phyloP scores from a whole-genome alignment of 1,139 yeast genomes.

The Magnusiomyces suaveolens region DNA sequence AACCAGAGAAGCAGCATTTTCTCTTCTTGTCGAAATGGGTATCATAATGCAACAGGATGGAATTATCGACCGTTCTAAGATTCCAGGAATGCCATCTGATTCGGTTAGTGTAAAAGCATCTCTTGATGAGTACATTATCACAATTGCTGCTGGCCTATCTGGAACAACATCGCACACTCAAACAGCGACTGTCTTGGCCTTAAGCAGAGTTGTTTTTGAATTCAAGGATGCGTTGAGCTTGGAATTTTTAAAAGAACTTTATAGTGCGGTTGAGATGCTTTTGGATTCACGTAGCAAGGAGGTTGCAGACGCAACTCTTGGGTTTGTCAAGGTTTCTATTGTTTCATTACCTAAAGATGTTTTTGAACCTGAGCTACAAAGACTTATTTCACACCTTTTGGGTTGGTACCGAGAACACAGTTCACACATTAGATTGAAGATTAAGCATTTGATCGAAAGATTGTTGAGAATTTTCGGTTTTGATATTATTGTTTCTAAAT shows the following conservation, averaged over 20 bases:
- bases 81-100: constrained; percentile 52
- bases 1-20: constrained; percentile 75
- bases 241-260: constrained; percentile 57
- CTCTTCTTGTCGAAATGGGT: constrained; percentile 72
- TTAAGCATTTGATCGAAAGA: constrained; percentile 86
- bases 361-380: constrained; percentile 57
- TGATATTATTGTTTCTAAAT: constrained; percentile 64
- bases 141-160: constrained; percentile 93
- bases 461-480: constrained; percentile 81
- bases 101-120: constrained; percentile 58
- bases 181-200: constrained; percentile 87
- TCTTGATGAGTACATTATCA: constrained; percentile 75
- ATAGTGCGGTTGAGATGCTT: constrained; percentile 83
- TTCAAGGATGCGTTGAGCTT: constrained; percentile 56
- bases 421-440: constrained; percentile 86
- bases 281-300: constrained; percentile 86
- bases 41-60: constrained; percentile 57
- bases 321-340: constrained; percentile 87
- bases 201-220: constrained; percentile 79
- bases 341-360: constrained; percentile 74
- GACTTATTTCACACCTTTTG: constrained; percentile 60
- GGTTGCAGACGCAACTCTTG: constrained; percentile 87
- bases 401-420: constrained; percentile 95
- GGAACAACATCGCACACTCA: constrained; percentile 93
- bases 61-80: constrained; percentile 49